A percentile compares a stretch with the other conserved stretches of the same genome.
phyloP scores from a whole-genome alignment of 2,329 filamentous ascomycete species.

The Fusarium proliferatum region DNA sequence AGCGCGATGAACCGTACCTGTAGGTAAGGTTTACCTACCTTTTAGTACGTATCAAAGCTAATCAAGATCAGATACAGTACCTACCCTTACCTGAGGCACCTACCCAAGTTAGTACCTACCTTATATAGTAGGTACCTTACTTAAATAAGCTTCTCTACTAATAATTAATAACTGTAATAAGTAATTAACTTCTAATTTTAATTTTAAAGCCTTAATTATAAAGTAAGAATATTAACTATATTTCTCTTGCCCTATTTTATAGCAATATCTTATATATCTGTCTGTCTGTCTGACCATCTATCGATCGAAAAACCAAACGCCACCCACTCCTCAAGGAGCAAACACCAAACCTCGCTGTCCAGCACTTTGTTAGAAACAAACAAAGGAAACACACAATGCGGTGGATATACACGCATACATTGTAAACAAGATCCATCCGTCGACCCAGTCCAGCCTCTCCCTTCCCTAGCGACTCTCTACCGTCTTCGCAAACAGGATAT shows the following conservation, averaged over 20 bases:
- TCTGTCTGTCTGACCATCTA: not conserved
- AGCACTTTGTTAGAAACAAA: not conserved
- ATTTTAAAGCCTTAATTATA: not conserved
- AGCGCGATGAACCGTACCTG: not conserved
- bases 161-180: not conserved
- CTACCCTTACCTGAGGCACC: not conserved
- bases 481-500: constrained; percentile 41
- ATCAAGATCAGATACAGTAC: not conserved
- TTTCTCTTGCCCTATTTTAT: not conserved
- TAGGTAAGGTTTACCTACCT: not conserved
- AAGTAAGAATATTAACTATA: not conserved
- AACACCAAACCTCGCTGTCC: not conserved
- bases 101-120: not conserved
- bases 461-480: constrained; percentile 34
- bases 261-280: not conserved
- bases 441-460: not conserved
- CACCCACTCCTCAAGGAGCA: not conserved
- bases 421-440: not conserved
- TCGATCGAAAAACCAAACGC: constrained; percentile 8
- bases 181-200: not conserved
- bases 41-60: not conserved
- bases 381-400: not conserved
- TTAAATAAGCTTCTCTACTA: not conserved
- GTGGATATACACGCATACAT: not conserved
- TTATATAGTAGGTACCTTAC: not conserved